Evolutionary conservation across 1,284 basidiomycete genomes (phyloP).

Genomic region (Puccinia coronata): DNA sequence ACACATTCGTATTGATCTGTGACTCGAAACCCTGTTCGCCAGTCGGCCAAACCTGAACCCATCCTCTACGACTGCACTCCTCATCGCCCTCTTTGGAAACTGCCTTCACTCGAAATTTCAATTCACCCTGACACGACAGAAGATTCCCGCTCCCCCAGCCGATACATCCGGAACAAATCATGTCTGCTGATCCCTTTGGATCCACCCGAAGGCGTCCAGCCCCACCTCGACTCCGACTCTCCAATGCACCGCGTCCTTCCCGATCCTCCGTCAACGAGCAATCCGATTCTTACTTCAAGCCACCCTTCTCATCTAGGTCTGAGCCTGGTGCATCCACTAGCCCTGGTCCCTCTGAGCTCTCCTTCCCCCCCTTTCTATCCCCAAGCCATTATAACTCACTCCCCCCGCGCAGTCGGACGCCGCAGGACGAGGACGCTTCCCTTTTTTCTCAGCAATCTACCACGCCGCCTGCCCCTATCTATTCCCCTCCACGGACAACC

Average conservation of each 20-base stretch:
- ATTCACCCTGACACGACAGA: not conserved
- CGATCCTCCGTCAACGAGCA: slow-evolving; percentile 3
- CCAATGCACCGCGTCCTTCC: slow-evolving; percentile 6
- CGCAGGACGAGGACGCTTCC: slow-evolving; percentile 10
- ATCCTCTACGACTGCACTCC: not conserved
- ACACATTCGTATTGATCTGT: no score
- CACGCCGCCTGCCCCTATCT: not conserved
- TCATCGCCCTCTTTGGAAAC: not conserved
- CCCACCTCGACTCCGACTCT: slow-evolving; percentile 38
- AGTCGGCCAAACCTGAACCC: not conserved
- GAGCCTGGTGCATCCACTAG: slow-evolving; percentile 13
- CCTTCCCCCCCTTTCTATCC: not conserved
- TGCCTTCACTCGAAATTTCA: not conserved
- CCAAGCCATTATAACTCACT: not conserved
- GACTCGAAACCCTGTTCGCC: not conserved
- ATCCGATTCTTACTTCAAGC: not conserved
- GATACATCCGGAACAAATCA: not conserved
- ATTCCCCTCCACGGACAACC: not conserved
- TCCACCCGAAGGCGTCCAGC: slow-evolving; percentile 29
- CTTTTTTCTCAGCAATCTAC: slow-evolving; percentile 21
- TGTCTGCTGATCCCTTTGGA: slow-evolving; percentile 36
- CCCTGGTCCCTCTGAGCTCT: not conserved
- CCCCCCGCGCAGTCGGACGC: not conserved
- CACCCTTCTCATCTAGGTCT: slow-evolving; percentile 6
- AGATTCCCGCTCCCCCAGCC: not conserved